Evolutionary conservation across 2,329 filamentous ascomycete species (phyloP), one percentile per base, ranked within the genome.

Genomic region (Arthrinium puccinioides): DNA sequence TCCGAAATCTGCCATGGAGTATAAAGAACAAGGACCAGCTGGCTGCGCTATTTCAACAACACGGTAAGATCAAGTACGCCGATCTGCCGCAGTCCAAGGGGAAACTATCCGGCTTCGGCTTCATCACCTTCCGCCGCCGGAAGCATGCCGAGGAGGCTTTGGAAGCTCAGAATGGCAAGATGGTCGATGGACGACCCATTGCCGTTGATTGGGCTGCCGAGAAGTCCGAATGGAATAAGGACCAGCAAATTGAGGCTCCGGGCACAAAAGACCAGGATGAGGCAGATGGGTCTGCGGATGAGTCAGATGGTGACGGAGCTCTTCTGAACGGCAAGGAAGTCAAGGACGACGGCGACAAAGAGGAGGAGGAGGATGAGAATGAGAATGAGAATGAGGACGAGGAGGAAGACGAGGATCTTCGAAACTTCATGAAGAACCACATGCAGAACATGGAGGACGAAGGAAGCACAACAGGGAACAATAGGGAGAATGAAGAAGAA

Each of bases 171-270:
- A 98, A 97, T 61, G 92, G 90, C 41, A 96, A 87, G 57, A 78
- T 84, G 43, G 73, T 98, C 15, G 89, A 95, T 57, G 92, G 89
- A 3, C 76, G 92, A 51, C 84, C 82, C 8, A 62, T 98, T 43
- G 92, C 90, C 20, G 92, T 98, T 6, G 92, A 98, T 63, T 98
- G 87, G 87, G 90, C 94, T 21, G 88, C 97, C 4, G 87, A 96
- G 43, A 95, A 94, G 65, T 74, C 82, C 28, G 79, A 82, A 6
- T 98, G 87, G 87, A 76, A 89, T 44, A 72, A 79, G 43, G 69
- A 79, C 45, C 71, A 79, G 37, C 57, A 66, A n/a, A n/a, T n/a
- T n/a, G n/a, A n/a, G n/a, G n/a, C n/a, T n/a, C n/a, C n/a, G n/a
- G n/a, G n/a, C n/a, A n/a, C n/a, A n/a, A n/a, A n/a, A n/a, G n/a